Evolutionary conservation across 495 filamentous ascomycete species (phyloP).

Genomic region (Penicillium steckii): DNA sequence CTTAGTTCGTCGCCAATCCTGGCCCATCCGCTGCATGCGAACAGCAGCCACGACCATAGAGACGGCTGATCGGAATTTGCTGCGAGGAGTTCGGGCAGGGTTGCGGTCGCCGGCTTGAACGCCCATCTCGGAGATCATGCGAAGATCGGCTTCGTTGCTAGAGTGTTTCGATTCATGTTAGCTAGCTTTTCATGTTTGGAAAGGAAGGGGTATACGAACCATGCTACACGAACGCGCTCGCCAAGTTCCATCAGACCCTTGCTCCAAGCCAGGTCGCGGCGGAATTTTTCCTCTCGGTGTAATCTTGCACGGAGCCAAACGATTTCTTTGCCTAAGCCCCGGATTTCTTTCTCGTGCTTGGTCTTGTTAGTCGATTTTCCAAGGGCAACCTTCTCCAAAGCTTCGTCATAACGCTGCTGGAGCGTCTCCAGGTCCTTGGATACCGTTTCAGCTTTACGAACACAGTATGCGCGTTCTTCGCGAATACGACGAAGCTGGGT

Average conservation of each 20-base stretch:
- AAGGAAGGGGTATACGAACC: conserved; percentile 59
- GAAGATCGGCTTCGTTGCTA: conserved; percentile 90
- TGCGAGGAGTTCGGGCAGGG: conserved; percentile 32
- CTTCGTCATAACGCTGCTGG: conserved; percentile 51
- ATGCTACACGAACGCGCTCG: conserved; percentile 69
- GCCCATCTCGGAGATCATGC: conserved; percentile 78
- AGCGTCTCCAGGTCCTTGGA: conserved; percentile 53
- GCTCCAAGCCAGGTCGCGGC: conserved; percentile 74
- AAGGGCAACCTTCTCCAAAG: conserved; percentile 42
- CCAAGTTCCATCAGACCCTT: conserved; percentile 79
- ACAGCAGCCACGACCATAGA: conserved; percentile 53
- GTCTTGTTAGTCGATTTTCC: conserved; percentile 46
- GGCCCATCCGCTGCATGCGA: conserved; percentile 53
- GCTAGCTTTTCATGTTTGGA: neutral
- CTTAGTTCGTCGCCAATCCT: conserved; percentile 50
- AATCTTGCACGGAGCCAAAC: conserved; percentile 80
- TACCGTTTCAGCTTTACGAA: conserved; percentile 46
- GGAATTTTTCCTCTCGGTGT: conserved; percentile 75
- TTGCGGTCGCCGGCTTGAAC: conserved; percentile 46
- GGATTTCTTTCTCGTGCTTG: conserved; percentile 75
- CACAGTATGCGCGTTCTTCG: conserved; percentile 55
- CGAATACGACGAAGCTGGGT: conserved; percentile 54
- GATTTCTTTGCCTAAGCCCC: conserved; percentile 83
- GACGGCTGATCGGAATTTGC: conserved; percentile 49
- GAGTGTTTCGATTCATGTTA: conserved; percentile 19